Percentiles rank a stretch among this genome's conserved stretches.
phyloP scores from a whole-genome alignment of 2,329 filamentous ascomycete species.

The Fusarium cicatricum region DNA sequence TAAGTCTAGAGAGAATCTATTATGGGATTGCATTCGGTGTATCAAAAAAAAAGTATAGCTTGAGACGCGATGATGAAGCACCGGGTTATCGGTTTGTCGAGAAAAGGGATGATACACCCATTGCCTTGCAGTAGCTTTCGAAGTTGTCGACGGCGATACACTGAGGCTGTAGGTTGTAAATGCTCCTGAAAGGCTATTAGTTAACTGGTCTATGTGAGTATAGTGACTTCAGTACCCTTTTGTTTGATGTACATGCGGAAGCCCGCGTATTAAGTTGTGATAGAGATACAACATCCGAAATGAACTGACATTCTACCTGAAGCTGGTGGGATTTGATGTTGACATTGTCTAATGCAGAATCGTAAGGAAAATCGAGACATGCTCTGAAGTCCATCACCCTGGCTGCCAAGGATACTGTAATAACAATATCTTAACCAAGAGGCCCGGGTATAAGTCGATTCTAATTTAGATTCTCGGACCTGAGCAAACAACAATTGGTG shows the following conservation, averaged over 20 bases:
- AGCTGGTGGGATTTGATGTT: background rate
- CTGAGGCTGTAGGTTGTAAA: background rate
- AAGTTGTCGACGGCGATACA: background rate
- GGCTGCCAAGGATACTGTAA: no score
- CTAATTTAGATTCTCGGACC: no score
- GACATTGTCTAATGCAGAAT: background rate
- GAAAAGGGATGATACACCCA: background rate
- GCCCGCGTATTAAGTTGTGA: constrained; percentile 15
- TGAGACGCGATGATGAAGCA: background rate
- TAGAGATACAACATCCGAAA: constrained; percentile 9
- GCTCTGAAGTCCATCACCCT: no score
- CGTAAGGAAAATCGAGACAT: background rate
- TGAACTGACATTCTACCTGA: background rate
- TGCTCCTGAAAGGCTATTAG: background rate
- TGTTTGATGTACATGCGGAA: constrained; percentile 20
- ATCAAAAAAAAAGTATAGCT: background rate
- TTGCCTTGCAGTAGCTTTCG: background rate
- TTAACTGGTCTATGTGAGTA: background rate
- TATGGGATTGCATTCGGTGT: background rate
- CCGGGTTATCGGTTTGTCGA: background rate
- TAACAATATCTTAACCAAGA: no score
- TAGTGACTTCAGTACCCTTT: background rate
- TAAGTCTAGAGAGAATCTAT: background rate
- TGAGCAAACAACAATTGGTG: constrained; percentile 18
- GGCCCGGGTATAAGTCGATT: no score